phyloP scores from a whole-genome alignment of 2,329 filamentous ascomycete species.

The Aspergillus sp. region DNA sequence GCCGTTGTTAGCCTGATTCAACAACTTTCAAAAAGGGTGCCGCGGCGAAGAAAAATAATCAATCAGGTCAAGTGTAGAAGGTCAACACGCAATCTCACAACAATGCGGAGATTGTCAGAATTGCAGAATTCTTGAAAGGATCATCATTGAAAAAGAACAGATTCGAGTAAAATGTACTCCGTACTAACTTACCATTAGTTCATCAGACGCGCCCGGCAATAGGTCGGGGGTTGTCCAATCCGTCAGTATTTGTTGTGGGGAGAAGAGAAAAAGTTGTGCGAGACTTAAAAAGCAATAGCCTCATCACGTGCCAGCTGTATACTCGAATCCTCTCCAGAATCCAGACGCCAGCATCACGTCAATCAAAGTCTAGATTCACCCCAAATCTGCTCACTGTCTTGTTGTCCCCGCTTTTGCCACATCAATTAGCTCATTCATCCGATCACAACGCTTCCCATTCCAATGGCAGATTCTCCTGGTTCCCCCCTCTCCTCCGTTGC shows the following conservation, averaged over 20 bases:
- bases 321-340: slow-evolving; percentile 19
- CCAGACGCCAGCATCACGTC: slow-evolving; percentile 14
- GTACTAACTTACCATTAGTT: neutral
- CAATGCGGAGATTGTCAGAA: slow-evolving; percentile 42
- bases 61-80: slow-evolving; percentile 50
- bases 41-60: neutral
- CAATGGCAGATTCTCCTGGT: slow-evolving; percentile 56
- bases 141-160: slow-evolving; percentile 32
- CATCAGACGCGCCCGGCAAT: no score
- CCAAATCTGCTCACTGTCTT: neutral
- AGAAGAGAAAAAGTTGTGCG: slow-evolving; percentile 1
- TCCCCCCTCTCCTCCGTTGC: slow-evolving; percentile 66
- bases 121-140: slow-evolving; percentile 47
- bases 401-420: slow-evolving; percentile 3
- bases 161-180: neutral
- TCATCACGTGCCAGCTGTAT: slow-evolving; percentile 26
- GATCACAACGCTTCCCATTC: slow-evolving; percentile 7
- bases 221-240: neutral
- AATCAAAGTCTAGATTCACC: slow-evolving; percentile 4
- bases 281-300: slow-evolving; percentile 16
- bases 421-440: slow-evolving; percentile 6
- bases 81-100: slow-evolving; percentile 47
- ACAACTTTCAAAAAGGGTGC: slow-evolving; percentile 4
- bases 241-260: neutral
- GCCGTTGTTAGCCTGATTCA: slow-evolving; percentile 17